Conservation (phyloP, 805 yeast genomes). For the Sugiyamaella lignohabitans region DNA sequence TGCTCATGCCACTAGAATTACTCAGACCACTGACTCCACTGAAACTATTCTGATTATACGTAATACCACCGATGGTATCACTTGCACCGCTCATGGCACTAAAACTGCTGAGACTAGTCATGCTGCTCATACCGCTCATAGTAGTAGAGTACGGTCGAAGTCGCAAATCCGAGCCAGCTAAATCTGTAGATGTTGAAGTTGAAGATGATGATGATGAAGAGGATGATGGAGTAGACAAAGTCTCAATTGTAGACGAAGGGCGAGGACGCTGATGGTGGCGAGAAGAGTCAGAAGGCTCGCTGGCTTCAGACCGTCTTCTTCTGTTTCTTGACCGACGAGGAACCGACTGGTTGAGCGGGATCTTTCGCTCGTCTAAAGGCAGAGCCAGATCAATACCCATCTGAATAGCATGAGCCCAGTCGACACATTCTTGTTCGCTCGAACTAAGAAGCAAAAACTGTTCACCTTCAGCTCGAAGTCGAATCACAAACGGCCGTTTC, state of each 20-base stretch:
- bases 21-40: no score
- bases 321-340: conserved; percentile 41
- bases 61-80: neutral
- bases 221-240: no score
- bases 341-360: conserved; percentile 73
- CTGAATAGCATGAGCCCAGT: conserved; percentile 69
- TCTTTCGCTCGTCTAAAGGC: conserved; percentile 62
- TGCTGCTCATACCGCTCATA: neutral
- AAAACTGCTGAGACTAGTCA: no score
- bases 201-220: no score
- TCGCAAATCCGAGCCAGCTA: conserved; percentile 3
- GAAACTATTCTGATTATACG: no score
- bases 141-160: conserved; percentile 1
- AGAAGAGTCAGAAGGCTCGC: no score
- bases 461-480: conserved; percentile 77
- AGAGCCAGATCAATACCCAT: conserved; percentile 75
- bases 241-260: no score
- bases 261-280: no score
- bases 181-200: no score
- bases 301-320: no score
- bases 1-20: no score
- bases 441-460: conserved; percentile 68
- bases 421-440: conserved; percentile 58
- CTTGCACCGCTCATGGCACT: conserved; percentile 2
- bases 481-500: conserved; percentile 58